These are phyloP conservation scores for Aspergillus novofumigatus DNA, from an alignment of 2,329 filamentous ascomycete genomes.

Conservation along the genomic window DNA sequence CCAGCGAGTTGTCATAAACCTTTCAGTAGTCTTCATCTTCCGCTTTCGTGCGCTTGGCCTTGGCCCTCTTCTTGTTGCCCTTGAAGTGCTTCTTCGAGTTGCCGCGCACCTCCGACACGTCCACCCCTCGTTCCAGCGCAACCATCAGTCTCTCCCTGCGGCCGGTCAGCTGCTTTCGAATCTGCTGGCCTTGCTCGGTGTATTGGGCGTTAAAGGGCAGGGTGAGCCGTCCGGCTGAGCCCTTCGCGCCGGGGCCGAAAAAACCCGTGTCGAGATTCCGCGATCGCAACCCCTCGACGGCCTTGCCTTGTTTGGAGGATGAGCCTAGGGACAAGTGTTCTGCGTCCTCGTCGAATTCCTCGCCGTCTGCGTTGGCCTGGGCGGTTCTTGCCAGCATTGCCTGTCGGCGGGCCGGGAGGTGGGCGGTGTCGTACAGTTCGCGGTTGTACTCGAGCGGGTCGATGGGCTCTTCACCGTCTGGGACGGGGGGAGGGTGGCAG, in stretches of 20 bases:
- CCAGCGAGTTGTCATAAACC: conserved; percentile 16
- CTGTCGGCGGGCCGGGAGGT: conserved; percentile 78
- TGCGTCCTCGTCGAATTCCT: conserved; percentile 26
- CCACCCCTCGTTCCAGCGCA: conserved; percentile 78
- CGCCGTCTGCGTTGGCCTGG: conserved; percentile 21
- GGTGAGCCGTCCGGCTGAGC: conserved; percentile 62
- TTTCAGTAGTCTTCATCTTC: conserved; percentile 28
- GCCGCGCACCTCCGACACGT: conserved; percentile 68
- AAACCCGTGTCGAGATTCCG: conserved; percentile 80
- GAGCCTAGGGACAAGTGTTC: conserved; percentile 10
- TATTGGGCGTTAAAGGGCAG: conserved; percentile 91
- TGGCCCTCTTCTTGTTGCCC: conserved; percentile 34
- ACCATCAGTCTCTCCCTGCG: conserved; percentile 75
- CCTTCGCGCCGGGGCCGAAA: conserved; percentile 62
- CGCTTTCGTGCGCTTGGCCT: conserved; percentile 28
- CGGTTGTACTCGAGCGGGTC: conserved; percentile 77
- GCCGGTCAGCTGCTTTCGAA: conserved; percentile 71
- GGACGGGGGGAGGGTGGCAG: conserved; percentile 73
- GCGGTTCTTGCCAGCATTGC: conserved; percentile 50
- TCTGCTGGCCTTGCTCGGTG: conserved; percentile 69
- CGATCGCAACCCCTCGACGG: conserved; percentile 67
- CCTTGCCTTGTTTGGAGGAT: conserved; percentile 23
- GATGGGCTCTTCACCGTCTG: conserved; percentile 42
- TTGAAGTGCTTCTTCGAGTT: conserved; percentile 75
- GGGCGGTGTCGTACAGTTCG: conserved; percentile 77